phyloP scores from a whole-genome alignment of 2,329 filamentous ascomycete species.

The Aspergillus jensenii region DNA sequence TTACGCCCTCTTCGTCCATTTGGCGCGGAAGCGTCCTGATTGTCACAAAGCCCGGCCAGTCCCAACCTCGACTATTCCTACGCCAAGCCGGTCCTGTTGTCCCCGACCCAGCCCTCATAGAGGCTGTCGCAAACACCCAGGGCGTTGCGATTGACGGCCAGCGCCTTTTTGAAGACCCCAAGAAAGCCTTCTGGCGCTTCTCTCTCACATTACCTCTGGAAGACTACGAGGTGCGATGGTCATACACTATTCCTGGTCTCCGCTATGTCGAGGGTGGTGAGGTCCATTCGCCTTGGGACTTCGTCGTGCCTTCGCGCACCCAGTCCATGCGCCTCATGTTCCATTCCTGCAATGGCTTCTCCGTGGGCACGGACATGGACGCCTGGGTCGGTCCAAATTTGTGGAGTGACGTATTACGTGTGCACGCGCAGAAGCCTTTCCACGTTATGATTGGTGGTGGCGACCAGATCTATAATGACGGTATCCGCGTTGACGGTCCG shows the following conservation, averaged over 20 bases:
- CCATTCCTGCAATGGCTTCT: slow-evolving; percentile 69
- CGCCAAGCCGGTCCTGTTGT: slow-evolving; percentile 34
- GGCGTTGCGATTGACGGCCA: slow-evolving; percentile 45
- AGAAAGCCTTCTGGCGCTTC: slow-evolving; percentile 62
- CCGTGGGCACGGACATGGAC: slow-evolving; percentile 63
- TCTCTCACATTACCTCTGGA: slow-evolving; percentile 63
- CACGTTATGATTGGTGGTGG: slow-evolving; percentile 82
- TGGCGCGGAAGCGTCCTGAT: slow-evolving; percentile 89
- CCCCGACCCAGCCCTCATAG: slow-evolving; percentile 22
- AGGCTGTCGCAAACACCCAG: slow-evolving; percentile 15
- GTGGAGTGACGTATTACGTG: slow-evolving; percentile 64
- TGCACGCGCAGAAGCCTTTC: slow-evolving; percentile 60
- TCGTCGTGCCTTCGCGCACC: slow-evolving; percentile 58
- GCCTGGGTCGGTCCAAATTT: slow-evolving; percentile 62
- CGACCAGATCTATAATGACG: slow-evolving; percentile 78
- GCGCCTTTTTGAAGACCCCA: slow-evolving; percentile 60
- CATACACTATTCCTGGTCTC: slow-evolving; percentile 71
- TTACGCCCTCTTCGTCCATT: slow-evolving; percentile 29
- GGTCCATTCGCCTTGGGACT: slow-evolving; percentile 52
- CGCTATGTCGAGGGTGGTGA: slow-evolving; percentile 59
- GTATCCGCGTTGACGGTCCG: slow-evolving; percentile 80
- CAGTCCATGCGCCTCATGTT: slow-evolving; percentile 70
- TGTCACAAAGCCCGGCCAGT: slow-evolving; percentile 71
- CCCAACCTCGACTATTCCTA: slow-evolving; percentile 58
- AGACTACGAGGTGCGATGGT: slow-evolving; percentile 73